Evolutionary conservation across 495 filamentous ascomycete species (phyloP).

Genomic region (Penicillium salamii): DNA sequence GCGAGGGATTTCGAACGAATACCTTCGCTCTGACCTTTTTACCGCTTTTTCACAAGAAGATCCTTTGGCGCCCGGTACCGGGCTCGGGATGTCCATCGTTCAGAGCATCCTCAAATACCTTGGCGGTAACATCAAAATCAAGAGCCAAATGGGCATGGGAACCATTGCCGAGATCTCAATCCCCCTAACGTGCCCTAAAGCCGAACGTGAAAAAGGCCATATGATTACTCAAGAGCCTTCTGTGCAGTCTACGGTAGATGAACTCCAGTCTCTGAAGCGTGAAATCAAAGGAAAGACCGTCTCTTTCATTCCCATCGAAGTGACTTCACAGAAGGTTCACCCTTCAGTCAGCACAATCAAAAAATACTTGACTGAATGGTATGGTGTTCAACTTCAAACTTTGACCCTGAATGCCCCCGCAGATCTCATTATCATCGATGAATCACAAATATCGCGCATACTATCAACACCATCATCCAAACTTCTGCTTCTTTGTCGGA

Average conservation of each 20-base stretch:
- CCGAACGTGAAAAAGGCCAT: no score
- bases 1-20: conserved; percentile 40
- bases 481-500: background rate
- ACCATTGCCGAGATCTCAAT: background rate
- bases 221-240: no score
- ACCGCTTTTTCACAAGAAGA: conserved; percentile 47
- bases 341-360: conserved; percentile 6
- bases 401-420: conserved; percentile 1
- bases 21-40: conserved; percentile 37
- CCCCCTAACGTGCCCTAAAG: no score
- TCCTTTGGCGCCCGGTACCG: conserved; percentile 38
- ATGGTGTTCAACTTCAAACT: conserved; percentile 14
- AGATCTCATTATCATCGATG: conserved; percentile 32
- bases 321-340: background rate
- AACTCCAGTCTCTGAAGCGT: no score
- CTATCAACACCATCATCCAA: background rate
- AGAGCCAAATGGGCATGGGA: background rate
- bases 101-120: conserved; percentile 37
- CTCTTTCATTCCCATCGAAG: background rate
- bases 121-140: conserved; percentile 23
- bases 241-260: no score
- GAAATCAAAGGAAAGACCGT: background rate
- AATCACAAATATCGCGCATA: conserved; percentile 9
- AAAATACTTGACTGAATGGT: conserved; percentile 32
- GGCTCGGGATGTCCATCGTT: conserved; percentile 38